Percentiles rank a stretch among this genome's conserved stretches.
These are phyloP conservation scores for Xanthoconium stramineum DNA, from an alignment of 768 basidiomycete species.

Conservation along the genomic window DNA sequence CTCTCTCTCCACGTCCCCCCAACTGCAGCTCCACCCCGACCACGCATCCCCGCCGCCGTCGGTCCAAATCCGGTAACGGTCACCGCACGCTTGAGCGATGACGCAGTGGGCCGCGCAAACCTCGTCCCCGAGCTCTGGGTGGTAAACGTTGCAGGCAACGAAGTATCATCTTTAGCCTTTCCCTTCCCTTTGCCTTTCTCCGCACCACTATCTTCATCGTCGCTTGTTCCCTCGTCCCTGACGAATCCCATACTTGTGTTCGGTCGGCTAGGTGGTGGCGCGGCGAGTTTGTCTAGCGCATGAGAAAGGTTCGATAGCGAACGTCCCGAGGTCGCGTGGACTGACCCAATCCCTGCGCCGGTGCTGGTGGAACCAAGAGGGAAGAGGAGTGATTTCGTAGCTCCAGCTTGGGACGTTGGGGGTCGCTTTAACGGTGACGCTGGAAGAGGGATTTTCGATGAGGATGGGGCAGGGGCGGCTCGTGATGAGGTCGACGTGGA, in stretches of 20 bases:
- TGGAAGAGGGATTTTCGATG: conserved; percentile 30
- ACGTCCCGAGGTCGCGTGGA: conserved; percentile 20
- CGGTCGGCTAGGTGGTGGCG: conserved; percentile 62
- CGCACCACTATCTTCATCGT: neutral
- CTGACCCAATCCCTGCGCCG: neutral
- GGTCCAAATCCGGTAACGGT: conserved; percentile 16
- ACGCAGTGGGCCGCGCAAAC: conserved; percentile 30
- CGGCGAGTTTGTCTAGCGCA: conserved; percentile 68
- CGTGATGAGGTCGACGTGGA: conserved; percentile 11
- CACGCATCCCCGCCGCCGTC: neutral
- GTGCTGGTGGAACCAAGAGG: conserved; percentile 2
- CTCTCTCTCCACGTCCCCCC: conserved; percentile 7
- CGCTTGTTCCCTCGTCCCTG: conserved; percentile 14
- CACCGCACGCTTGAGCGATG: conserved; percentile 28
- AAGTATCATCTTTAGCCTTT: conserved; percentile 23
- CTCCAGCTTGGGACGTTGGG: conserved; percentile 5
- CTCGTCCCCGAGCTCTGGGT: conserved; percentile 1
- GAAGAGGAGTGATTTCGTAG: conserved; percentile 1
- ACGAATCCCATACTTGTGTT: conserved; percentile 72
- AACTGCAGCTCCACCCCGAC: neutral
- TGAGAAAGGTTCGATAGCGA: conserved; percentile 63
- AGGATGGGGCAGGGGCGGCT: conserved; percentile 11
- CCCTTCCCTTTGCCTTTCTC: conserved; percentile 15
- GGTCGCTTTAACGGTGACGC: conserved; percentile 18
- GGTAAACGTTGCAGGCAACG: conserved; percentile 6